A percentile compares a stretch with the other conserved stretches of the same genome.
phyloP scores from a whole-genome alignment of 2,329 filamentous ascomycete genomes.

The Neonectria coccinea region DNA sequence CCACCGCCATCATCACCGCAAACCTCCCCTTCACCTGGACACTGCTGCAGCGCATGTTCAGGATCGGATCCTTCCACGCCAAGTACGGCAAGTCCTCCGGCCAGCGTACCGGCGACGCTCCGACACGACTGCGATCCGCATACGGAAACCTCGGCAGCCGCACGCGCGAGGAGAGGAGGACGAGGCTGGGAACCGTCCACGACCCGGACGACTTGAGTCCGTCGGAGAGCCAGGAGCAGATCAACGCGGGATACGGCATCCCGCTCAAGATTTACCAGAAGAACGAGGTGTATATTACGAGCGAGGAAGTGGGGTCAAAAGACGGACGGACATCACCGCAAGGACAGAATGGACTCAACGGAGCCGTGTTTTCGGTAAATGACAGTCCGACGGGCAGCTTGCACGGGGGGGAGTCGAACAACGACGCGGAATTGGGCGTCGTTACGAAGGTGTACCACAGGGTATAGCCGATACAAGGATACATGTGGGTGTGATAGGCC shows the following conservation, averaged over 20 bases:
- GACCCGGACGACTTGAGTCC: conserved; percentile 40
- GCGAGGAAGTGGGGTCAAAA: conserved; percentile 16
- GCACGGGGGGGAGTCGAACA: conserved; percentile 25
- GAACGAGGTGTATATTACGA: conserved; percentile 50
- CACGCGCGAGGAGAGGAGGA: conserved; percentile 33
- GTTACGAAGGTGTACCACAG: conserved; percentile 44
- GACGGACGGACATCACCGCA: conserved; percentile 19
- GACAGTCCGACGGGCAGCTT: conserved; percentile 17
- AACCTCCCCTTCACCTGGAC: conserved; percentile 60
- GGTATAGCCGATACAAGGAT: conserved; percentile 23
- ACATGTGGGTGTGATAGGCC: no score
- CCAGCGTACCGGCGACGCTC: conserved; percentile 40
- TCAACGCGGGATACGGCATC: conserved; percentile 48
- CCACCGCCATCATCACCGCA: conserved; percentile 58
- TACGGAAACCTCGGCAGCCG: conserved; percentile 44
- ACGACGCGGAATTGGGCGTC: conserved; percentile 41
- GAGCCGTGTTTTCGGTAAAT: conserved; percentile 4
- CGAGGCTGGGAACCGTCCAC: conserved; percentile 11
- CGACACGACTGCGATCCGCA: conserved; percentile 36
- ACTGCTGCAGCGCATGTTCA: conserved; percentile 53
- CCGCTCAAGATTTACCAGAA: conserved; percentile 54
- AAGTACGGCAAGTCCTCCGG: conserved; percentile 44
- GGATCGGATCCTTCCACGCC: conserved; percentile 45
- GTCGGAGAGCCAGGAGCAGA: conserved; percentile 53
- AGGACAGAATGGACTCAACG: background rate